phyloP scores from a whole-genome alignment of 345 rosid species.

The Sisymbrium altissimum region DNA sequence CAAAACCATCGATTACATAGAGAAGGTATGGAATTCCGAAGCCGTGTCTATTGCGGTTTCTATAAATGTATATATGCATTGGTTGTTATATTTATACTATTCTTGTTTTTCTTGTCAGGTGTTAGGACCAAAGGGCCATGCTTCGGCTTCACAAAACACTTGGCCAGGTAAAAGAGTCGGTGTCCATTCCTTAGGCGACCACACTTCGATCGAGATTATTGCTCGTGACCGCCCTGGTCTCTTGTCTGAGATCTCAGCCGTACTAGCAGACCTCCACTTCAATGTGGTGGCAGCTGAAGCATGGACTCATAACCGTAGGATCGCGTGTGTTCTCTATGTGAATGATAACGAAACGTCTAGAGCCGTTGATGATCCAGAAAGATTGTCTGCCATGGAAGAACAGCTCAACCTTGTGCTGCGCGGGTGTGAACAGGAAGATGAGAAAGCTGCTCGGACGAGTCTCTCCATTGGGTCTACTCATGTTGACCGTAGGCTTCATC shows the following conservation, averaged over 20 bases:
- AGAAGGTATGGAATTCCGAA: constrained; percentile 34
- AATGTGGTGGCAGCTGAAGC: constrained; percentile 87
- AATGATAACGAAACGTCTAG: constrained; percentile 54
- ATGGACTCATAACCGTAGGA: constrained; percentile 87
- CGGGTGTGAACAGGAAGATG: constrained; percentile 62
- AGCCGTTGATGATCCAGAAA: constrained; percentile 59
- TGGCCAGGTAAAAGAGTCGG: constrained; percentile 73
- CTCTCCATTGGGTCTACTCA: constrained; percentile 91
- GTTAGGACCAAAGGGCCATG: constrained; percentile 73
- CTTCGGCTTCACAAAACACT: constrained; percentile 45
- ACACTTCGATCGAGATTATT: constrained; percentile 83
- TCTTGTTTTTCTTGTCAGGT: constrained; percentile 35
- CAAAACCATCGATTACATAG: constrained; percentile 77
- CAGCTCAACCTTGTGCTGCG: constrained; percentile 73
- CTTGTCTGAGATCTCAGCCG: constrained; percentile 77
- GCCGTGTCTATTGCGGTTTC: background rate
- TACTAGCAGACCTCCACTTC: constrained; percentile 69
- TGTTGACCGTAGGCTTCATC: constrained; percentile 80
- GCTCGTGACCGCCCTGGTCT: constrained; percentile 91
- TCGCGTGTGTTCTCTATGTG: constrained; percentile 82
- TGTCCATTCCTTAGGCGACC: constrained; percentile 72
- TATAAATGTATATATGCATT: background rate
- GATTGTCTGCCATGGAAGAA: constrained; percentile 67
- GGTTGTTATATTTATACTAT: background rate
- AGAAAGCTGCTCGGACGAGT: constrained; percentile 55